phyloP scores from a whole-genome alignment of 345 rosid species.

The Pugionium cornutum region DNA sequence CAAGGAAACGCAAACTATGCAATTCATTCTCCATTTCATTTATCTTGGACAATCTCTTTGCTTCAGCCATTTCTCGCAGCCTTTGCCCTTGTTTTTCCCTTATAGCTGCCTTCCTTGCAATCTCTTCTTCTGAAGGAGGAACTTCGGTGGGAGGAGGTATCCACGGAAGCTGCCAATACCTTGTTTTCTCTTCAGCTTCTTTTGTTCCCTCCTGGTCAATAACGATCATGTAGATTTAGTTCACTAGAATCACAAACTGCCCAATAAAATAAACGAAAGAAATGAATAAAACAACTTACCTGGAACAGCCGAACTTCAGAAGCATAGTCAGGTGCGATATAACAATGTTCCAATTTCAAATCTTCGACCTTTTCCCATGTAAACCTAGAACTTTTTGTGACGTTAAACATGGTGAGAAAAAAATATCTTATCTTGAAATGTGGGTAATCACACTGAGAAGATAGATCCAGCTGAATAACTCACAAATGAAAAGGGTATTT shows the following conservation, averaged over 20 bases:
- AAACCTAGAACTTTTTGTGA: constrained; percentile 59
- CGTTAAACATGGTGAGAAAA: constrained; percentile 13
- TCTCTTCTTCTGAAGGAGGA: constrained; percentile 96
- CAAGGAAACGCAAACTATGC: constrained; percentile 78
- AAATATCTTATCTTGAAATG: constrained; percentile 17
- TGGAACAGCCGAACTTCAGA: constrained; percentile 72
- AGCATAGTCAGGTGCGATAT: constrained; percentile 72
- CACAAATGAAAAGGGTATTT: constrained; percentile 90
- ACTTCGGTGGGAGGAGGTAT: constrained; percentile 83
- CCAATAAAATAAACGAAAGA: constrained; percentile 14
- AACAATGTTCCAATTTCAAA: constrained; percentile 93
- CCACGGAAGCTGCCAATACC: constrained; percentile 97
- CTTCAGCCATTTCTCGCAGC: constrained; percentile 96
- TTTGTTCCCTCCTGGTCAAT: constrained; percentile 71
- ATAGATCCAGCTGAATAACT: constrained; percentile 34
- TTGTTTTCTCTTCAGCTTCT: constrained; percentile 87
- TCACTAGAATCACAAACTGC: constrained; percentile 8
- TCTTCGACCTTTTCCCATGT: constrained; percentile 98
- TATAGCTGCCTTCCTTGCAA: constrained; percentile 93
- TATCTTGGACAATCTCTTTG: constrained; percentile 81
- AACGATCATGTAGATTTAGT: constrained; percentile 26
- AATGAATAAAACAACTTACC: constrained; percentile 44
- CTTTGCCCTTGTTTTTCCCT: constrained; percentile 94
- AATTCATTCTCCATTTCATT: constrained; percentile 80
- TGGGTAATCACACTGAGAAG: constrained; percentile 21